A percentile compares a stretch with the other conserved stretches of the same genome.
Conservation (phyloP, 2,329 filamentous ascomycete genomes). For the Colletotrichum theobromicola region DNA sequence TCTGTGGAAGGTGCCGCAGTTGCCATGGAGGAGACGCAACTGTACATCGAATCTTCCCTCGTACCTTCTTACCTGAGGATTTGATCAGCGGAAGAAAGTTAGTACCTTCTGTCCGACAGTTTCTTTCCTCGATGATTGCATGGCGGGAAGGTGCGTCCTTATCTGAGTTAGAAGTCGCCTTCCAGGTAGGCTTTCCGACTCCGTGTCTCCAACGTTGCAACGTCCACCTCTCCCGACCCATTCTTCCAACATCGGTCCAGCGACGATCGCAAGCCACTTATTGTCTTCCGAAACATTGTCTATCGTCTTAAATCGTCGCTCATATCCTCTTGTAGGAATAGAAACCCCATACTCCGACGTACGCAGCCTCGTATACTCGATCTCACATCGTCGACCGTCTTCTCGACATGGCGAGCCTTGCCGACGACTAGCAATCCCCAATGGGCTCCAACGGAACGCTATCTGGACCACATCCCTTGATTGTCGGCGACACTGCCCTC, state of each 20-base stretch:
- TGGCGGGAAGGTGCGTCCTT: too few species aligned
- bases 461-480: neutral
- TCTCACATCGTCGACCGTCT: accelerated
- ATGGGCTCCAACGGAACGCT: neutral
- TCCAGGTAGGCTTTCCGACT: neutral
- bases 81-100: neutral
- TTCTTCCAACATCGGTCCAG: neutral
- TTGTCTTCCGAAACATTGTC: neutral
- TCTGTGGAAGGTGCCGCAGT: neutral
- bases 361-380: neutral
- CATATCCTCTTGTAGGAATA: neutral
- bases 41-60: neutral
- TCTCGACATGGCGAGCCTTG: neutral
- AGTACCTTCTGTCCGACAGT: too few species aligned
- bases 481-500: neutral
- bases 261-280: neutral
- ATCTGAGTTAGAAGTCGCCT: too few species aligned
- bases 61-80: neutral
- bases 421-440: neutral
- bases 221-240: neutral
- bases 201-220: neutral
- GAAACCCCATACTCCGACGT: neutral
- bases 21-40: neutral
- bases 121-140: too few species aligned
- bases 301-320: neutral